Percentiles rank a stretch among this genome's conserved stretches.
These are phyloP conservation scores for Apiotrichum gamsii DNA, from an alignment of 1,284 basidiomycete species.

Conservation along the genomic window DNA sequence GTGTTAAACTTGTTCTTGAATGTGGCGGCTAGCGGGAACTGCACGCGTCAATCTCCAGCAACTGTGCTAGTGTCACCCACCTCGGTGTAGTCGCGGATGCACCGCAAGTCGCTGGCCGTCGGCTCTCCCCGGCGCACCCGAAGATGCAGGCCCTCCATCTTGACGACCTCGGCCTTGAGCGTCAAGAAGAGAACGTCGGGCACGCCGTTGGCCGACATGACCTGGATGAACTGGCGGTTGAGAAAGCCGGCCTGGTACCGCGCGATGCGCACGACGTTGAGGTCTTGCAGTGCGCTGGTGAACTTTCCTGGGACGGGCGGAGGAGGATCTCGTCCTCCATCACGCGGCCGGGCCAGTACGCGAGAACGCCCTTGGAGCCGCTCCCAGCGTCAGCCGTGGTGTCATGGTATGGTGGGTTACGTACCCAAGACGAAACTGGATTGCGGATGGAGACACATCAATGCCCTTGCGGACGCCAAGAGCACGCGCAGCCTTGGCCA, in stretches of 20 bases:
- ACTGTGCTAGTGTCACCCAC: conserved; percentile 20
- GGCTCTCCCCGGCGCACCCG: conserved; percentile 19
- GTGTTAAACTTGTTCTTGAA: conserved; percentile 37
- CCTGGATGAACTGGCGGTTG: conserved; percentile 47
- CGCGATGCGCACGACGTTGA: conserved; percentile 44
- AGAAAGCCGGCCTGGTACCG: conserved; percentile 44
- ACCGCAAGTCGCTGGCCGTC: conserved; percentile 23
- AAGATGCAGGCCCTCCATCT: conserved; percentile 30
- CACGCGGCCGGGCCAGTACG: conserved; percentile 36
- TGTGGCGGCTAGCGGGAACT: conserved; percentile 40
- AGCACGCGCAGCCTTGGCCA: conserved; percentile 33
- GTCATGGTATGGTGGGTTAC: no score
- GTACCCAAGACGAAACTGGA: conserved; percentile 46
- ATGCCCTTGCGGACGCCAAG: conserved; percentile 28
- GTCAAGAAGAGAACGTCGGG: conserved; percentile 34
- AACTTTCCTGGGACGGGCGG: conserved; percentile 44
- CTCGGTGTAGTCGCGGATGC: conserved; percentile 23
- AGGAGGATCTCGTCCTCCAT: conserved; percentile 31
- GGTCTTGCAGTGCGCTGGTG: conserved; percentile 27
- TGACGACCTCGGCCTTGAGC: conserved; percentile 31
- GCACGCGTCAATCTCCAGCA: neutral
- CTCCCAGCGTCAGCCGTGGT: no score
- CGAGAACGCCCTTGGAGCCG: conserved; percentile 46
- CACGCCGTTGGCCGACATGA: conserved; percentile 43
- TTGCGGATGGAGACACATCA: conserved; percentile 36